These are phyloP conservation scores for Podospora australis DNA, from an alignment of 495 filamentous ascomycete species.

Conservation along the genomic window DNA sequence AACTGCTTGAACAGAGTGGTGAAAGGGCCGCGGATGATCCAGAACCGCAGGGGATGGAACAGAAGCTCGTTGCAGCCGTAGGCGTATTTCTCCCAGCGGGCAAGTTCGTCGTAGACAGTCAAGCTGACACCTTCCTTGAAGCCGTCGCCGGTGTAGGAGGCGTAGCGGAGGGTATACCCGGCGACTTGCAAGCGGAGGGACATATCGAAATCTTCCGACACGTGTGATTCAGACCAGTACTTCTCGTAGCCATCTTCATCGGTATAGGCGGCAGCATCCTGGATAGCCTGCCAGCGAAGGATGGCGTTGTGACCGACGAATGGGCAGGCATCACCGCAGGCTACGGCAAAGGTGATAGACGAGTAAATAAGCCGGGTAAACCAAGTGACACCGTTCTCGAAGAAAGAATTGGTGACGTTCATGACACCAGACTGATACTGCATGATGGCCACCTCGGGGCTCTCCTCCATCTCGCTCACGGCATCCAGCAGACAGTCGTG, in stretches of 20 bases:
- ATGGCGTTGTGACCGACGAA: constrained; percentile 78
- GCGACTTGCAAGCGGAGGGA: constrained; percentile 65
- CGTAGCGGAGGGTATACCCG: constrained; percentile 69
- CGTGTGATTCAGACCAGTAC: constrained; percentile 77
- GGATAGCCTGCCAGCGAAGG: constrained; percentile 71
- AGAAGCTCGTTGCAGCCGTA: constrained; percentile 82
- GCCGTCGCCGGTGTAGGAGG: constrained; percentile 64
- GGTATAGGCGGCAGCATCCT: constrained; percentile 59
- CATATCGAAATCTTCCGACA: constrained; percentile 85
- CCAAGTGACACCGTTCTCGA: constrained; percentile 71
- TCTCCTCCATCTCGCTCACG: constrained; percentile 72
- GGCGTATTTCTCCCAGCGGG: constrained; percentile 81
- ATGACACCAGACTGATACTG: constrained; percentile 80
- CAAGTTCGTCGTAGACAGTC: constrained; percentile 81
- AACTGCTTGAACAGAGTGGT: constrained; percentile 68
- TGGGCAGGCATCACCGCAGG: constrained; percentile 75
- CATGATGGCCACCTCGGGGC: constrained; percentile 73
- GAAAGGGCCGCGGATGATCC: constrained; percentile 60
- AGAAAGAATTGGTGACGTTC: constrained; percentile 68
- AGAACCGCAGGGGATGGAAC: constrained; percentile 65
- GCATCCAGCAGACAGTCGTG: constrained; percentile 70
- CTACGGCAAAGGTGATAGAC: constrained; percentile 68
- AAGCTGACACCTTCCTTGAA: constrained; percentile 83
- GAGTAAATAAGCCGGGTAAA: constrained; percentile 81
- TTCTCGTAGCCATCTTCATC: constrained; percentile 65